Conservation (phyloP, 352 stramenopile species). For the Hyaloperonospora arabidopsidis region DNA sequence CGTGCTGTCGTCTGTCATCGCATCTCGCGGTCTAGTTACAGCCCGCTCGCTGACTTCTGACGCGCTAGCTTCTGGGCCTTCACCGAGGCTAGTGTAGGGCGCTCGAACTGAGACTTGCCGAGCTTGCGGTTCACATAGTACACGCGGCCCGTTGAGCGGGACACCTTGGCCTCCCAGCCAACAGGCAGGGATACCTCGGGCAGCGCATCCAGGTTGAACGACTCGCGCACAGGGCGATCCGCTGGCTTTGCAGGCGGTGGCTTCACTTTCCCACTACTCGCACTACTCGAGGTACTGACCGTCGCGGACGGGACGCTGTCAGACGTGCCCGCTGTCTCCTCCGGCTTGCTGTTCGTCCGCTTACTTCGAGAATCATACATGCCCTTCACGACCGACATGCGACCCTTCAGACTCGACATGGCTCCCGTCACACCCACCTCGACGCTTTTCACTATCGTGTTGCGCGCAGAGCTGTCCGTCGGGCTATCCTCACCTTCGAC, state of each 20-base stretch:
- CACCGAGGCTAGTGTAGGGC: slow-evolving; percentile 73
- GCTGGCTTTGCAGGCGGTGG: slow-evolving; percentile 25
- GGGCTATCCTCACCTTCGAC: slow-evolving; percentile 38
- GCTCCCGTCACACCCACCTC: slow-evolving; percentile 59
- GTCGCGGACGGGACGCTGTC: slow-evolving; percentile 22
- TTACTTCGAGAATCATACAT: slow-evolving; percentile 63
- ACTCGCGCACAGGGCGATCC: slow-evolving; percentile 64
- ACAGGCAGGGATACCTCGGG: slow-evolving; percentile 73
- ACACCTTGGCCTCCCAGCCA: slow-evolving; percentile 84
- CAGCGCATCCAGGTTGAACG: slow-evolving; percentile 79
- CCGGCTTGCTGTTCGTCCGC: slow-evolving; percentile 53
- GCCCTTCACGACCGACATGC: slow-evolving; percentile 69
- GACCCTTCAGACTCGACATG: slow-evolving; percentile 77
- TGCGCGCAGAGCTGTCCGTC: slow-evolving; percentile 42
- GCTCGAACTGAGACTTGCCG: slow-evolving; percentile 81
- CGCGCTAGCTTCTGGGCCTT: slow-evolving; percentile 78
- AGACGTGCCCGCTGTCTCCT: slow-evolving; percentile 27
- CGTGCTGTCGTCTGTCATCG: slow-evolving; percentile 3
- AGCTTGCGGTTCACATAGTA: slow-evolving; percentile 87
- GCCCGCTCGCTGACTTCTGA: slow-evolving; percentile 41
- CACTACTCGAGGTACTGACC: slow-evolving; percentile 24
- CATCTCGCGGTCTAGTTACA: slow-evolving; percentile 30
- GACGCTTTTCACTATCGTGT: slow-evolving; percentile 75
- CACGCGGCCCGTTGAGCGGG: slow-evolving; percentile 72
- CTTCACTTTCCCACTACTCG: slow-evolving; percentile 32